Evolutionary conservation across 148 eudicot genomes (phyloP), one percentile per base, ranked within the genome.

Genomic region (Rhododendron mucronatum): DNA sequence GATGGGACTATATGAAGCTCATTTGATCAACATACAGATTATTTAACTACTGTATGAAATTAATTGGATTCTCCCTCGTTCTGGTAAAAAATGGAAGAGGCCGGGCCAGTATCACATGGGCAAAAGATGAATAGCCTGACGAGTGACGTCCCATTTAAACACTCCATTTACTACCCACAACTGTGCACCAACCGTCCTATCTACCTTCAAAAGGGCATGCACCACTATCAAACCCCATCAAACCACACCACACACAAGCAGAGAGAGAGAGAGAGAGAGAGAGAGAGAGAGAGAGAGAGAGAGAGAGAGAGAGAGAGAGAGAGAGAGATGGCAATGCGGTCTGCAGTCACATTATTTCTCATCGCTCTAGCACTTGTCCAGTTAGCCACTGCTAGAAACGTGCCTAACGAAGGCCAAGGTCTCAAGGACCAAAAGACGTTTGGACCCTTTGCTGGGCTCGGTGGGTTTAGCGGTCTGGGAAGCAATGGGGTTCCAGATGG

Each of bases 391-490:
- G 91, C 90, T 71, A 88, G 91, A 85, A 39, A 82, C 78, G 51
- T 90, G 71, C 89, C 90, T 30, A 13, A 30, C 41, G 15, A 30
- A 20, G 86, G 45, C 61, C 21, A 55, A 37, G 89, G 90, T 51
- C 83, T 90, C 2, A 83, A 30, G 35, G 92, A 88, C 84, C 84
- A 91, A 69, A 90, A 91, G 88, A 91, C 90, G 73, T 33, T 89
- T 30, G 84, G 77, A 12, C 33, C 84, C 7, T 86, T 81, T 21
- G 89, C 88, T 12, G 92, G 92, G 6, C 2, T 91, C 20, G 91
- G 91, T 69, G n/a, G n/a, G n/a, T n/a, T n/a, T n/a, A n/a, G n/a
- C n/a, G n/a, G n/a, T n/a, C n/a, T n/a, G n/a, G n/a, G n/a, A n/a
- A n/a, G n/a, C n/a, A n/a, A n/a, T n/a, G n/a, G n/a, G n/a, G n/a